Percentiles rank a stretch among this genome's conserved stretches.
phyloP scores from a whole-genome alignment of 495 filamentous ascomycete species.

The Annulohypoxylon bovei region DNA sequence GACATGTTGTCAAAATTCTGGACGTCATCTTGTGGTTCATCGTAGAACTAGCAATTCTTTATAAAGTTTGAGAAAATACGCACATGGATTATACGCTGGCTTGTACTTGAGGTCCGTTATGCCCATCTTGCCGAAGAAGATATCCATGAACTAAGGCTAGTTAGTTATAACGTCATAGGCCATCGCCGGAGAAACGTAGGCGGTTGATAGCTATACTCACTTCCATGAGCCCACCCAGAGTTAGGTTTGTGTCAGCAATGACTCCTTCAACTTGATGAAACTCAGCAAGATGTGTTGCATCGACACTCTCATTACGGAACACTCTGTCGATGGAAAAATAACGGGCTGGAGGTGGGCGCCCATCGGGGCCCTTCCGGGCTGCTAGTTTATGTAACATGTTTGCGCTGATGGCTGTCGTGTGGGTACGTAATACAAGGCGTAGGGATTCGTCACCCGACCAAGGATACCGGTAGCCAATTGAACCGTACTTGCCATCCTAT shows the following conservation, averaged over 20 bases:
- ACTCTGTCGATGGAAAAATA: constrained; percentile 99
- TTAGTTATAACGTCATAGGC: not conserved
- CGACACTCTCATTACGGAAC: constrained; percentile 91
- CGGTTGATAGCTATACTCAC: constrained; percentile 3
- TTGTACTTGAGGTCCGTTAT: constrained; percentile 90
- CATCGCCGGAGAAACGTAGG: too few relatives aligned
- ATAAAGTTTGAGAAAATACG: constrained; percentile 10
- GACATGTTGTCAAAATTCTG: not conserved
- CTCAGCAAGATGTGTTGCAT: constrained; percentile 95
- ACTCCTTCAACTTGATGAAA: constrained; percentile 99
- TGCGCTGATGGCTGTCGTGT: constrained; percentile 91
- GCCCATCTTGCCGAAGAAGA: constrained; percentile 97
- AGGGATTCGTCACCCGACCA: constrained; percentile 91
- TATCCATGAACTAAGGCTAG: constrained; percentile 76
- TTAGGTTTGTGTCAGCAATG: constrained; percentile 93
- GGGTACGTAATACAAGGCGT: constrained; percentile 90
- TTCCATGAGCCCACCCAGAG: constrained; percentile 90
- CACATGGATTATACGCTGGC: constrained; percentile 75
- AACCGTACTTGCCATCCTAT: constrained; percentile 83
- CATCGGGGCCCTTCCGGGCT: constrained; percentile 63
- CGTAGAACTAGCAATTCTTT: not conserved
- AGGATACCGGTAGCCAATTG: constrained; percentile 93
- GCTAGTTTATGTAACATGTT: constrained; percentile 91
- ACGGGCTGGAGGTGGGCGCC: constrained; percentile 72
- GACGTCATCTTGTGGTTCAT: not conserved